Base-by-base conservation (phyloP, 768 basidiomycete genomes). In the Strobilomyces confusus region DNA sequence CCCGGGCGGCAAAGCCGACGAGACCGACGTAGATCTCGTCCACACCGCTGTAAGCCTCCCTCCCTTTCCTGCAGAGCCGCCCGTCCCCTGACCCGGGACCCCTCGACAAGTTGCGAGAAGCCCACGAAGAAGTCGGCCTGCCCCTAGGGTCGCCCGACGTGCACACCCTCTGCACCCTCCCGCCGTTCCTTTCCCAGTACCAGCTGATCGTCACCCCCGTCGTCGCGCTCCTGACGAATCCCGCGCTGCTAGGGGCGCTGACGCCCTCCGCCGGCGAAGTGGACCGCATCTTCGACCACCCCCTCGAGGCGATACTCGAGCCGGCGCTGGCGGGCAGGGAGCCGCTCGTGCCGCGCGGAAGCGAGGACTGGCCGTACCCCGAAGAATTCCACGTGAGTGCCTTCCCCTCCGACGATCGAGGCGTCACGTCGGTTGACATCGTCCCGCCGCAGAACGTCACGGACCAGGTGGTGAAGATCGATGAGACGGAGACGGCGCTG, bases 341-440 rank as follows among this genome's bases (percentile, higher is more conserved):
- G 47, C 48, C 58, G 1, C 71, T 94, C n/a, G 82, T 79, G 1
- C 69, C 73, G 19, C 72, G 69, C 2, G 87, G 83, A 0, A 80
- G 80, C 29, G 83, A 86, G 46, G 74, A 92, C 63, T 95, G 93
- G 93, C 82, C 82, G 1, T 92, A 92, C 57, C 74, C 82, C n/a
- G 76, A 78, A 9, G 84, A 86, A 19, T 71, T 81, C 54, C 78
- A 94, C 67, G 93, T 92, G 69, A 47, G 86, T 71, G 14, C 13
- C 30, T 52, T 13, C 40, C 12, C 5, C 11, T 17, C 4, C 17
- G 17, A 8, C 9, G 9, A 2, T 26, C 12, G 23, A n/a, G 15
- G 14, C n/a, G 29, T 20, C 12, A 22, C 13, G 19, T 20, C 11
- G 20, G 17, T 36, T 9, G 8, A 7, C 34, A 29, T 23, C n/a